These are phyloP conservation scores for Aspergillus sp. DNA, from an alignment of 2,329 filamentous ascomycete genomes.

Conservation along the genomic window DNA sequence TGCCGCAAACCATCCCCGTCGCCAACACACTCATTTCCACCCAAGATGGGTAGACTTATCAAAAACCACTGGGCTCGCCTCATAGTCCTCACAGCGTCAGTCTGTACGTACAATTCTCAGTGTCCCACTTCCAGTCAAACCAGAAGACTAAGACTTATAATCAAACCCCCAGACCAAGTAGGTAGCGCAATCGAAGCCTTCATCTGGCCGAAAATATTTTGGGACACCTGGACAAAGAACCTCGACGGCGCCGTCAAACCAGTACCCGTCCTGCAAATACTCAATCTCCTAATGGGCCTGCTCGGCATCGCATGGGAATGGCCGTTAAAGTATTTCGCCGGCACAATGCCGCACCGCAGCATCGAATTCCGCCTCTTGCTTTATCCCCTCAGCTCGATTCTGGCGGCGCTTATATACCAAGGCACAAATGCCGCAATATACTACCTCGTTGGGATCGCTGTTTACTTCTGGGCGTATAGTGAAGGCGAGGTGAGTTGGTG, in stretches of 20 bases:
- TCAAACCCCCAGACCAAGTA: slow-evolving; percentile 69
- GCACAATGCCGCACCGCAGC: slow-evolving; percentile 76
- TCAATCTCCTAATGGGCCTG: slow-evolving; percentile 83
- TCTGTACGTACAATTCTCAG: slow-evolving; percentile 57
- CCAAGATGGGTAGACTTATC: slow-evolving; percentile 88
- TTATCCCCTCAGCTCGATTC: slow-evolving; percentile 74
- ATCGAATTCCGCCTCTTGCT: slow-evolving; percentile 82
- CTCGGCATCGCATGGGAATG: slow-evolving; percentile 84
- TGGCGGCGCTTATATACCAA: slow-evolving; percentile 81
- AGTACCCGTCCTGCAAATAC: slow-evolving; percentile 80
- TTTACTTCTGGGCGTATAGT: slow-evolving; percentile 97
- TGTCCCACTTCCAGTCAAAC: neutral
- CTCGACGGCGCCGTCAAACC: slow-evolving; percentile 85
- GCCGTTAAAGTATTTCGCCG: slow-evolving; percentile 77
- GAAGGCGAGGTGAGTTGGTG: slow-evolving; percentile 80
- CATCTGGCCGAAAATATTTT: slow-evolving; percentile 99
- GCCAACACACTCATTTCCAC: neutral
- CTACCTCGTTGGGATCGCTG: slow-evolving; percentile 78
- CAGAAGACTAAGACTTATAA: neutral
- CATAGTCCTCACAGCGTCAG: slow-evolving; percentile 81
- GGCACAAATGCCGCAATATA: slow-evolving; percentile 89
- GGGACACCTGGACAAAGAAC: slow-evolving; percentile 91
- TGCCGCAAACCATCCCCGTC: neutral
- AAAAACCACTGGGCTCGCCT: slow-evolving; percentile 99
- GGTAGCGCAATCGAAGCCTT: slow-evolving; percentile 79